Evolutionary conservation across 345 rosid genomes (phyloP).

Genomic region (Aquilaria sinensis): DNA sequence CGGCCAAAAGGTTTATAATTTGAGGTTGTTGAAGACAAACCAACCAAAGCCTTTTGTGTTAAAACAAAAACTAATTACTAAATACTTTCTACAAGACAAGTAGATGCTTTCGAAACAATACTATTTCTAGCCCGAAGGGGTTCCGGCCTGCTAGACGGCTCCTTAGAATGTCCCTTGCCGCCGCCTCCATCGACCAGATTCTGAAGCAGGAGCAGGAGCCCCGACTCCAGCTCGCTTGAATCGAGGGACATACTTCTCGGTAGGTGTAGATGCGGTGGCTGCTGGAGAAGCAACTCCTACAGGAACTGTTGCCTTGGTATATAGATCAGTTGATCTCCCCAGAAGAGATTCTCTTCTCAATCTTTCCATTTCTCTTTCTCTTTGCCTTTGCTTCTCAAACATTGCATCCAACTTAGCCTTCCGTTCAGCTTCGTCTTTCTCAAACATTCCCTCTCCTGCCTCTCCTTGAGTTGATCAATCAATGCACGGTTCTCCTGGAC

Average conservation of each 20-base stretch:
- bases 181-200: constrained; percentile 28
- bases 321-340: constrained; percentile 32
- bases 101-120: no score
- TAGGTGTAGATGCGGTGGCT: constrained; percentile 13
- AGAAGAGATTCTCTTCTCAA: constrained; percentile 51
- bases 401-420: constrained; percentile 86
- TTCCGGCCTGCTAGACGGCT: constrained; percentile 6
- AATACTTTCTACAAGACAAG: no score
- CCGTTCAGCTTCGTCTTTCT: constrained; percentile 75
- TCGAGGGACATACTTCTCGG: constrained; percentile 57
- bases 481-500: constrained; percentile 66
- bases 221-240: constrained; percentile 33
- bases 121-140: constrained; percentile 11
- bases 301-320: constrained; percentile 35
- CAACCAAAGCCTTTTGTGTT: no score
- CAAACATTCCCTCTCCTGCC: constrained; percentile 77
- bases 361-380: constrained; percentile 67
- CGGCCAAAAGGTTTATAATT: no score
- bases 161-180: constrained; percentile 18
- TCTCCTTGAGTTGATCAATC: constrained; percentile 86
- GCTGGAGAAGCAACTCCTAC: constrained; percentile 31
- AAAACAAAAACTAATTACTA: no score
- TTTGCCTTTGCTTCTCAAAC: constrained; percentile 87
- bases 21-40: no score
- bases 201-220: constrained; percentile 24